Base-by-base conservation (phyloP, 2,329 filamentous ascomycete genomes). In the Scopulariopsis brevicaulis region DNA sequence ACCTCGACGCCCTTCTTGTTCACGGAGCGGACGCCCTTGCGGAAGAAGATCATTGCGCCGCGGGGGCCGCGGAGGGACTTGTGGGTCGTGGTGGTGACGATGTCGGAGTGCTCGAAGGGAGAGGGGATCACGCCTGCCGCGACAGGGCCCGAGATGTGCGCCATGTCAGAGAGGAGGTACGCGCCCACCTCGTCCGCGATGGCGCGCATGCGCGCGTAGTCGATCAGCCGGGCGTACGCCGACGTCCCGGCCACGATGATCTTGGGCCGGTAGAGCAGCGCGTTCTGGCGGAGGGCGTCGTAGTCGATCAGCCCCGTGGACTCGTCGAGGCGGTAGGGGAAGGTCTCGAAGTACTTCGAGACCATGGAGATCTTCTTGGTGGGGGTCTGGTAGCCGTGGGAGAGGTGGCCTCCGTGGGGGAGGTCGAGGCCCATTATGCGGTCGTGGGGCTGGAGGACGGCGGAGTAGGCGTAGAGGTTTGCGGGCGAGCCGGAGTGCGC, bases 11-110 rank as follows among this genome's bases (percentile, higher is more conserved):
- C 90, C 80, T 96, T 96, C 61, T 86, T 75, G 71, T 96, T 88
- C 56, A 86, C 84, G 70, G 83, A 85, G 65, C 93, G 82, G 40
- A 96, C 88, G 62, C 94, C 94, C 74, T 89, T 95, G 66, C 94
- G 87, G 84, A 86, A 99, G 82, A 99, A 99, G 72, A 99, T 99
- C 84, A 99, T 89, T 66, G 94, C 94, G 64, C 94, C 94, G 68
- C 94, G 86, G 43, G 94, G 94, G 40, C 94, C 94, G 70, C 94
- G 89, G 62, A 99, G 83, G 60, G 90, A 96, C 80, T 99, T 99
- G 82, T 99, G 94, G 62, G 90, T 96, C 40, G 94, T 99, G 24
- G 94, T 99, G 54, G 94, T 99, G 63, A 99, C 94, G 60, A 99
- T 87, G 71, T 99, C 94, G 63, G 91, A 89, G 72, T 89, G 86